Conservation (phyloP, 208 protist species). For the Acanthamoeba culbertsoni region DNA sequence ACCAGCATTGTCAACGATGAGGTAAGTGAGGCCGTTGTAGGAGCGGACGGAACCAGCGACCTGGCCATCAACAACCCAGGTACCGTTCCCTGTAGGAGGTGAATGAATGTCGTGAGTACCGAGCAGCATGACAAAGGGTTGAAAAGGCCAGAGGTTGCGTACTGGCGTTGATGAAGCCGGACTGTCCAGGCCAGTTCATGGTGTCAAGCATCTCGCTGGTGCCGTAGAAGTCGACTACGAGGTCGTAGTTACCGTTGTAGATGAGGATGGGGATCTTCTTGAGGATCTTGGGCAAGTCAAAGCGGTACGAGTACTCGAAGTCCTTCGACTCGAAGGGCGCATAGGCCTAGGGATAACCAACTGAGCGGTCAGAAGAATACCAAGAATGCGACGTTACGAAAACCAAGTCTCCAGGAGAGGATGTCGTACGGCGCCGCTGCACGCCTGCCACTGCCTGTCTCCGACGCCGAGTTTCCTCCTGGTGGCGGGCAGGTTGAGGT, state of each 20-base stretch:
- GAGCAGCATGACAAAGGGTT: no score
- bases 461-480: slow-evolving; percentile 39
- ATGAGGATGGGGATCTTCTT: background rate
- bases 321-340: slow-evolving; percentile 57
- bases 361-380: no score
- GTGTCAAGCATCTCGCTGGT: slow-evolving; percentile 31
- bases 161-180: slow-evolving; percentile 28
- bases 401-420: background rate
- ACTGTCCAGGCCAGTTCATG: slow-evolving; percentile 21
- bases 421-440: slow-evolving; percentile 5
- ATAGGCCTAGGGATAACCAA: slow-evolving; percentile 28
- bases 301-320: slow-evolving; percentile 50
- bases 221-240: slow-evolving; percentile 56
- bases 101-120: background rate
- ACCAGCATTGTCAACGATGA: slow-evolving; percentile 44
- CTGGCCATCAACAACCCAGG: background rate
- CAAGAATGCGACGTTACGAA: background rate
- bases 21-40: background rate
- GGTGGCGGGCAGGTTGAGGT: slow-evolving; percentile 45
- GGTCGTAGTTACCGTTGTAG: slow-evolving; percentile 58
- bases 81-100: background rate
- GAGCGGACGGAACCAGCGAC: slow-evolving; percentile 5
- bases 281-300: slow-evolving; percentile 29
- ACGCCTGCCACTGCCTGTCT: slow-evolving; percentile 40
- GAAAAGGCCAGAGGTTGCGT: no score